phyloP scores from a whole-genome alignment of 192 early-diverging fungal genomes.

The Mortierella antarctica region DNA sequence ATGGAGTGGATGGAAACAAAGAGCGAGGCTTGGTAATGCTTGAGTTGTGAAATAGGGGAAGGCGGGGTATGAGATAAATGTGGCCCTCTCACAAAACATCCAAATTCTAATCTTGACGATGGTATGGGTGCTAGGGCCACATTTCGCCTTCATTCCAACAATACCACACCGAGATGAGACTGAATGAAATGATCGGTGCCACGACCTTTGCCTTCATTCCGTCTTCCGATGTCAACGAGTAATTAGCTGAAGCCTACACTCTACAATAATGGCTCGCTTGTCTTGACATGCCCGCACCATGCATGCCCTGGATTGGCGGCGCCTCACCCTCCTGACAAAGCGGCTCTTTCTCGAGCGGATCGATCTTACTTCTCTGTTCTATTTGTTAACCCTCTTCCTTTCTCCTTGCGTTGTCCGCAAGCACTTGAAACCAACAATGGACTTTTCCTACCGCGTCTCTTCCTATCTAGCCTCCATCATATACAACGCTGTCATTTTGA shows the following conservation, averaged over 20 bases:
- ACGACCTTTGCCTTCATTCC: constrained; percentile 19
- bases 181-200: background rate
- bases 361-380: background rate
- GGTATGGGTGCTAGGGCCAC: background rate
- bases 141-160: background rate
- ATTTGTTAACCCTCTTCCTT: background rate
- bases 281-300: too few relatives aligned
- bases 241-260: background rate
- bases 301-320: too few relatives aligned
- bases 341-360: too few relatives aligned
- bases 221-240: constrained; percentile 32
- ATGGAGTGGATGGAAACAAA: background rate
- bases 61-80: background rate
- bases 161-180: background rate
- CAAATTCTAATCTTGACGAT: constrained; percentile 5
- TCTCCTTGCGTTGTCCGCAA: background rate
- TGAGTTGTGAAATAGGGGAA: background rate
- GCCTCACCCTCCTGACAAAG: too few relatives aligned
- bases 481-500: constrained; percentile 37
- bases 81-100: background rate
- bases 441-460: constrained; percentile 4
- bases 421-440: background rate
- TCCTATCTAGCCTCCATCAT: constrained; percentile 28
- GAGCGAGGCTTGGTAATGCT: background rate
- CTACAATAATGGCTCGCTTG: background rate